These are phyloP conservation scores for Trypanosoma brucei DNA, from an alignment of 208 protist species.

Conservation along the genomic window DNA sequence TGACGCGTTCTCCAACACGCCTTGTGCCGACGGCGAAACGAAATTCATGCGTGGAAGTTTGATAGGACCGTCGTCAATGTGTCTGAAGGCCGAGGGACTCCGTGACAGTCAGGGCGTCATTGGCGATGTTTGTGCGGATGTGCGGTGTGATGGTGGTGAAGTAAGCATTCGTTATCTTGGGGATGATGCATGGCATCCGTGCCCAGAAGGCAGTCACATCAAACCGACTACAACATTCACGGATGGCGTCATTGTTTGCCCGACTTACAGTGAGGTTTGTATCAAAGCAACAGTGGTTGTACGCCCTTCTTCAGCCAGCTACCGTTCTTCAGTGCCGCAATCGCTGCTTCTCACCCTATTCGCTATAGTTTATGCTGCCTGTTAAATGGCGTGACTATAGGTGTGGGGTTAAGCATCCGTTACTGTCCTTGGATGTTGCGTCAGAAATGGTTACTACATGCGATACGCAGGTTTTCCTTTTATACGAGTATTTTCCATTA, in stretches of 20 bases:
- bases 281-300: background rate
- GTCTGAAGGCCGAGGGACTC: constrained; percentile 17
- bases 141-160: background rate
- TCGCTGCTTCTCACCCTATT: background rate
- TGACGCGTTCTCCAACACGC: constrained; percentile 1
- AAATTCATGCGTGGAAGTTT: constrained; percentile 18
- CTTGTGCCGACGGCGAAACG: constrained; percentile 17
- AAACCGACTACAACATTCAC: background rate
- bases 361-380: background rate
- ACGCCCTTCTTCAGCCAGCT: background rate
- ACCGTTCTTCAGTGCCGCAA: background rate
- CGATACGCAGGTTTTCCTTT: too few relatives aligned
- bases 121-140: constrained; percentile 10
- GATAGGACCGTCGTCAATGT: constrained; percentile 16
- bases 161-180: constrained; percentile 3
- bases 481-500: too few relatives aligned
- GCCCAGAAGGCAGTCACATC: constrained; percentile 2
- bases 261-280: constrained; percentile 8
- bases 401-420: too few relatives aligned
- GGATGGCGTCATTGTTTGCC: constrained; percentile 11
- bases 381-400: background rate
- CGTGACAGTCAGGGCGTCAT: background rate
- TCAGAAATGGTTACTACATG: too few relatives aligned
- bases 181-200: constrained; percentile 5
- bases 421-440: too few relatives aligned